Base-by-base conservation (phyloP, 768 basidiomycete genomes). In the Calocera viscosa region DNA sequence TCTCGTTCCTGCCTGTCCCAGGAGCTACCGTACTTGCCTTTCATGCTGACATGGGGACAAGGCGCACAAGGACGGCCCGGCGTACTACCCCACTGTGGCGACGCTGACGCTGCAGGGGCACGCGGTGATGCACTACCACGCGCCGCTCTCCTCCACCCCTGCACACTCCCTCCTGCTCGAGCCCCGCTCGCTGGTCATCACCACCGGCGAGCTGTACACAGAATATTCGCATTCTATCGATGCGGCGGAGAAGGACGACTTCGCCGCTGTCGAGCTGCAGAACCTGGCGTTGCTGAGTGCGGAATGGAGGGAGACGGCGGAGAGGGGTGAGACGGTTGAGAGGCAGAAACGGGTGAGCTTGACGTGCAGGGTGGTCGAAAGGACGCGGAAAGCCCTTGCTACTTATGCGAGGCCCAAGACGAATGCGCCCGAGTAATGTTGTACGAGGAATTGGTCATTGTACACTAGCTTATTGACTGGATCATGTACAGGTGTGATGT, bases 41-140 rank as follows among this genome's bases (percentile, higher is more conserved):
- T 33, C 30, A 67, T 64, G 28, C n/a, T 49, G 32, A 64, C 64
- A 1, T 22, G 14, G 14, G 39, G 35, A 60, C 75, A 47, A 94
- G 91, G 91, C 92, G 1, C 94, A 96, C 72, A 87, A 95, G 78
- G 94, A 97, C 74, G 93, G 94, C 0, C 88, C 92, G 1, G 83
- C 86, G 19, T 97, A 95, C 77, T 78, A 86, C 72, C 91, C 94
- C 0, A 84, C 88, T 2, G 94, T 96, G 0, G 88, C 91, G 1
- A 96, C 94, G n/a, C 77, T 97, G 64, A 93, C 94, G 16, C 77
- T 96, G 67, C 87, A 88, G 43, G 89, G 91, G 1, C 91, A 94
- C 74, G 79, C 88, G 1, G 79, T 91, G 66, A 87, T 97, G 70
- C 83, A 92, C 76, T 90, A 95, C 73, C 91, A 91, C 73, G 85